Evolutionary conservation across 495 filamentous ascomycete species (phyloP), one percentile per base, ranked within the genome.

Genomic region (Sporormia fimetaria): DNA sequence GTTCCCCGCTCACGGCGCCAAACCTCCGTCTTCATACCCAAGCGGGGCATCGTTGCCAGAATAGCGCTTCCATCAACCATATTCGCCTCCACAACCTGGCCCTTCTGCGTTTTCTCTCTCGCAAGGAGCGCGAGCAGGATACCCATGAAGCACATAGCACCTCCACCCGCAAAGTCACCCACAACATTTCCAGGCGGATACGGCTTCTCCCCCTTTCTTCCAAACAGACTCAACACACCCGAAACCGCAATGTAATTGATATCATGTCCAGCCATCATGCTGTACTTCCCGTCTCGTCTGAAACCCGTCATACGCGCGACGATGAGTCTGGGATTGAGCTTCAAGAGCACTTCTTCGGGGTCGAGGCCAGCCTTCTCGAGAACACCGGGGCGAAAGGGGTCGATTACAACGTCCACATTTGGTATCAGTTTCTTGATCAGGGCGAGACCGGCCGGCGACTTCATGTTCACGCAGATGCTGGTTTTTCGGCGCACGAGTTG

Each of bases 191-290:
- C 76, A 3, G 88, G 88, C 5, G 87, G 68, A 37, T 79, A 75
- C 5, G 88, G 88, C 33, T 74, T 76, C 44, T 76, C 73, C 3
- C 68, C 71, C 17, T 62, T 62, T 0, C 80, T 66, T 0, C 88
- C 88, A 0, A 96, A 68, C 62, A 92, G 67, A 1, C 68, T 70
- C 10, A 96, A 62, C 0, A 81, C 80, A 0, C 88, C 88, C 1
- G 80, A 82, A 0, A 93, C 83, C 23, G 87, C 82, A 16, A 96
- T 77, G 60, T 94, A 96, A 55, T 96, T 96, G 57, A 96, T 94
- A 57, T 96, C 88, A 51, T 96, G 88, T n/a, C 88, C 87, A 0
- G 88, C 88, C 86, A 94, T 94, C 43, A 67, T 54, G 28, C 72
- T 73, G 61, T 92, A 95, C 49, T 76, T 77, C 1, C 87, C 87